Percentiles rank a stretch among this genome's conserved stretches.
Evolutionary conservation across 345 rosid species (phyloP).

Genomic region (Iberis pinnata): DNA sequence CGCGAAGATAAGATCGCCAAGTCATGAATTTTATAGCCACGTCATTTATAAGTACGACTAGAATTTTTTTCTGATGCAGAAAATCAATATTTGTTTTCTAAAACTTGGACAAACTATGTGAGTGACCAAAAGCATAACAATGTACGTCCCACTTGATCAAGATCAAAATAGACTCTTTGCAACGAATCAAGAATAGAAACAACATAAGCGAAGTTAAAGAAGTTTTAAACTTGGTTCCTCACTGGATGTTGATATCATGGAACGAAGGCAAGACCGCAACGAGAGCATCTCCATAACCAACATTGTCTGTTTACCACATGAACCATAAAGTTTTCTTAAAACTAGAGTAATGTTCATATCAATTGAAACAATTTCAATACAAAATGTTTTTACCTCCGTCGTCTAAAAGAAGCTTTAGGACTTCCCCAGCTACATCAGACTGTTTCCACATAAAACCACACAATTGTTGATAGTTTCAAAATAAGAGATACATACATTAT

Average conservation of each 20-base stretch:
- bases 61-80: too few species aligned
- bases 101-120: too few species aligned
- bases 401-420: conserved; percentile 65
- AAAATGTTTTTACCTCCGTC: conserved; percentile 64
- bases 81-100: too few species aligned
- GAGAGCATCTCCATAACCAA: conserved; percentile 84
- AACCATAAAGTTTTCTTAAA: neutral
- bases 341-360: neutral
- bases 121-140: neutral
- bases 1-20: neutral
- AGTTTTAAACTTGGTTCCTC: too few species aligned
- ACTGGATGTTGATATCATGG: conserved; percentile 42
- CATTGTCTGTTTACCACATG: conserved; percentile 45
- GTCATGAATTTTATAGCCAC: neutral
- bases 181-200: neutral
- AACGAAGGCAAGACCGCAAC: conserved; percentile 85
- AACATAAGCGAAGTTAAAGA: too few species aligned
- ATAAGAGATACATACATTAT: conserved; percentile 1
- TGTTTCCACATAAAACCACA: conserved; percentile 35
- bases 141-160: neutral
- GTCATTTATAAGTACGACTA: neutral
- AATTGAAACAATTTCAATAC: too few species aligned
- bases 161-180: neutral
- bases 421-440: conserved; percentile 89
- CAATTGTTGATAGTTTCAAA: neutral